Base-by-base conservation (phyloP, 805 yeast species). In the Diddensiella transvaalensis region DNA sequence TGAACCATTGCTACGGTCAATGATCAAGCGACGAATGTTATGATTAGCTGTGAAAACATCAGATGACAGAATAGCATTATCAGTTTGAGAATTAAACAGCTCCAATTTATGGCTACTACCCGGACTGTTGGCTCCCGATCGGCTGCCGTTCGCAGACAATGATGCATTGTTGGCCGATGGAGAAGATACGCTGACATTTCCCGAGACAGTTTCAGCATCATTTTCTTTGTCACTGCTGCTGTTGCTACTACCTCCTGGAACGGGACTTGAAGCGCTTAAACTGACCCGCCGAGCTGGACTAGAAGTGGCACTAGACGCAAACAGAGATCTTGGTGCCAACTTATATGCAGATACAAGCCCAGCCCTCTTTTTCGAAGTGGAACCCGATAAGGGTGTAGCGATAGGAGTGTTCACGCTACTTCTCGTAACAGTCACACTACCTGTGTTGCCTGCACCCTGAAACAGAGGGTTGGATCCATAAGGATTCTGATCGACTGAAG, bases 401-500 rank as follows among this genome's bases (percentile, higher is more conserved):
- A 77, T 67, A 6, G 78, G 74, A 36, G 71, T n/a, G n/a, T n/a
- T 73, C 18, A 61, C 54, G 10, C 68, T 60, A 10, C 60, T 61
- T 3, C 75, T 69, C 22, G 67, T 63, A 19, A 68, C 45, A 4
- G 73, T 68, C 13, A 70, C 61, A 23, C 60, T 57, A n/a, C 67
- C 60, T 26, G n/a, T n/a, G n/a, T n/a, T n/a, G n/a, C n/a, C n/a
- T n/a, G n/a, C n/a, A 8, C 38, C 30, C 30, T 55, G 48, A 57
- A 86, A 87, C 45, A 90, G 70, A 3, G 89, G 85, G 57, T 83
- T 82, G 42, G 79, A 75, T 1, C 96, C 95, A 62, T 87, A 90
- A 39, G 96, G 96, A 61, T 84, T 79, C 50, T 74, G 72, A 49
- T 69, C 72, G 46, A 68, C 61, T 26, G 68, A 56, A 38, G 74